Conservation (phyloP, 768 basidiomycete species). For the Serendipita indica region DNA sequence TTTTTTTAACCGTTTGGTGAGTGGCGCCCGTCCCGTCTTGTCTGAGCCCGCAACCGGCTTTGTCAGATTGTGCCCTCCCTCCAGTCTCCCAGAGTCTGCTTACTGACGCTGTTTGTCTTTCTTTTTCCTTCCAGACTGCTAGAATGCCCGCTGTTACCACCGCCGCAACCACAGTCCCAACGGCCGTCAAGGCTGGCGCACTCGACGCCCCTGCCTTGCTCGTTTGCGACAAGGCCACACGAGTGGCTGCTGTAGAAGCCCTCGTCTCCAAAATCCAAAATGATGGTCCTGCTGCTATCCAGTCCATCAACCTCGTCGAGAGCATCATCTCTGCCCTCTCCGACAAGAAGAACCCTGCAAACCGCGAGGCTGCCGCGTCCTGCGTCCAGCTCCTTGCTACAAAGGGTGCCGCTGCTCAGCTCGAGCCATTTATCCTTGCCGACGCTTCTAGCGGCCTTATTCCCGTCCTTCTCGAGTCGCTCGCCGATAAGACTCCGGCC, state of each 20-base stretch:
- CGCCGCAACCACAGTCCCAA: constrained; percentile 39
- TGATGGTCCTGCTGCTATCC: constrained; percentile 66
- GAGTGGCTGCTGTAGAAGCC: constrained; percentile 51
- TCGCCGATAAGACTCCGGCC: constrained; percentile 88
- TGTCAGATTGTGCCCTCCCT: constrained; percentile 24
- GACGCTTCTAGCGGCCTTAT: constrained; percentile 56
- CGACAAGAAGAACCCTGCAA: constrained; percentile 90
- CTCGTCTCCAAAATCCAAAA: constrained; percentile 68
- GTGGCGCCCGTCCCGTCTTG: neutral
- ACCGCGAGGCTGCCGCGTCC: constrained; percentile 76
- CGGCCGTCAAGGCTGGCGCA: constrained; percentile 59
- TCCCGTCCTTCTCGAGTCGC: constrained; percentile 71
- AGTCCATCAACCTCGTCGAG: constrained; percentile 50
- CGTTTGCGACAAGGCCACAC: constrained; percentile 68
- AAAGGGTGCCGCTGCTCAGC: constrained; percentile 57
- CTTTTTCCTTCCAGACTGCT: constrained; percentile 19
- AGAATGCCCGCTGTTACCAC: constrained; percentile 67
- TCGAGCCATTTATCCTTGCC: constrained; percentile 79
- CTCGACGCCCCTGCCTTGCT: constrained; percentile 67
- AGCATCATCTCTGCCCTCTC: constrained; percentile 69
- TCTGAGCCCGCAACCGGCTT: neutral
- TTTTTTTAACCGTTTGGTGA: constrained; percentile 1
- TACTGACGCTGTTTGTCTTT: constrained; percentile 19
- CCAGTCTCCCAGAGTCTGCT: neutral
- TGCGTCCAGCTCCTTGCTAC: constrained; percentile 49